Percentiles rank a stretch among this genome's conserved stretches.
These are phyloP conservation scores for Cyanidioschyzon merolae DNA, from an alignment of 23 red algal species.

Conservation along the genomic window DNA sequence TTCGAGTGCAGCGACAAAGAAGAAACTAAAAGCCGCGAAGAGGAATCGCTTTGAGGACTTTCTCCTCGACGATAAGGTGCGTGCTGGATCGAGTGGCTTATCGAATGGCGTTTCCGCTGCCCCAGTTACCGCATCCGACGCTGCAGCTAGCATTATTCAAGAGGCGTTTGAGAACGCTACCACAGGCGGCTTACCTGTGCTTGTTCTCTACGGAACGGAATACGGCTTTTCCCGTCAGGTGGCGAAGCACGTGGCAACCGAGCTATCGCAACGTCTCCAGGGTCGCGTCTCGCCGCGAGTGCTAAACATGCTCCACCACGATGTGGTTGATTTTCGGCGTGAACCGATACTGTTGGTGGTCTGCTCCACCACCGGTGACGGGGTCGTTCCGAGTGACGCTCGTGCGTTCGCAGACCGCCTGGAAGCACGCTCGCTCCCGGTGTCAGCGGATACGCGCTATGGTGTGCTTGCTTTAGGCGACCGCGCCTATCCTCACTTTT, in stretches of 20 bases:
- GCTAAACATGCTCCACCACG: conserved; percentile 44
- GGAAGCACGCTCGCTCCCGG: conserved; percentile 9
- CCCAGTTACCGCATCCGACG: neutral
- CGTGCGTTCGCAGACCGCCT: conserved; percentile 42
- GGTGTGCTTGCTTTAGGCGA: conserved; percentile 81
- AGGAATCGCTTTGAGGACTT: neutral
- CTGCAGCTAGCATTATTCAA: neutral
- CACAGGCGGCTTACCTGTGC: conserved; percentile 14
- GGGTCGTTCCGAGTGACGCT: conserved; percentile 63
- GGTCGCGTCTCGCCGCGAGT: conserved; percentile 22
- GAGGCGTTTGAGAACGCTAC: neutral
- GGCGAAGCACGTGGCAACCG: conserved; percentile 34
- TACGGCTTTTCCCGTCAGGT: conserved; percentile 89
- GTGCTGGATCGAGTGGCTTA: neutral
- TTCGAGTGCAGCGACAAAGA: neutral
- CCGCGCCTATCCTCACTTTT: conserved; percentile 71
- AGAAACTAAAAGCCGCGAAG: neutral
- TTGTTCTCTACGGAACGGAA: conserved; percentile 91
- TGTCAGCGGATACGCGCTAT: conserved; percentile 20
- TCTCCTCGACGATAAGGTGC: conserved; percentile 7
- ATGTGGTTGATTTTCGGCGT: conserved; percentile 29
- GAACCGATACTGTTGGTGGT: conserved; percentile 53
- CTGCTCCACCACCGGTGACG: conserved; percentile 85
- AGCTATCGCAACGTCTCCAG: neutral
- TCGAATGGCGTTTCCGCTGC: neutral